A percentile compares a stretch with the other conserved stretches of the same genome.
These are phyloP conservation scores for Phytophthora macrochlamydospora DNA, from an alignment of 352 stramenopile species.

Conservation along the genomic window DNA sequence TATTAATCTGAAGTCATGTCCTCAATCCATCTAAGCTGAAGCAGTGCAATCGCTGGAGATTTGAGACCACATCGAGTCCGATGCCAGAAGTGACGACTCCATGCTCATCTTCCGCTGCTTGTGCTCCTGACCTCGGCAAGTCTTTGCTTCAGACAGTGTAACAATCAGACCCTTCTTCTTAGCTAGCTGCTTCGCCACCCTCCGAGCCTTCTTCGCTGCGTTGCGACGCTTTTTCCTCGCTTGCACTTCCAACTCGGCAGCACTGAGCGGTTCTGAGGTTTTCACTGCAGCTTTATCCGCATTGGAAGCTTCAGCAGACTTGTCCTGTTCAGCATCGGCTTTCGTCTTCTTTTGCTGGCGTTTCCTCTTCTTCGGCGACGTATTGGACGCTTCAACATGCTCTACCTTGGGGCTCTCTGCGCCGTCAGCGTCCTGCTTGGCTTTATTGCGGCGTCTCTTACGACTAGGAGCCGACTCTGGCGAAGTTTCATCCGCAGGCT, in stretches of 20 bases:
- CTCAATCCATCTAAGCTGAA: neutral
- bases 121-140: slow-evolving; percentile 13
- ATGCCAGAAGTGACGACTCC: slow-evolving; percentile 61
- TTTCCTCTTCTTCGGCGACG: slow-evolving; percentile 1
- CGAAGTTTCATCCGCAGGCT: neutral
- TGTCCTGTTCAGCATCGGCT: neutral
- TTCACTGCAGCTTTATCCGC: neutral
- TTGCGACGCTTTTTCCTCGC: slow-evolving; percentile 18
- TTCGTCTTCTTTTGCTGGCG: slow-evolving; percentile 3
- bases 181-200: neutral
- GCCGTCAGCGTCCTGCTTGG: slow-evolving; percentile 7
- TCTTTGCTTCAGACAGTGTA: slow-evolving; percentile 1
- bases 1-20: too few species aligned
- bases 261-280: too few species aligned
- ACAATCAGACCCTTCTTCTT: neutral
- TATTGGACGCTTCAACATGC: neutral
- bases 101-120: slow-evolving; percentile 68
- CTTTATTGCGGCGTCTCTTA: slow-evolving; percentile 28
- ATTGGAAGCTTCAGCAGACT: neutral
- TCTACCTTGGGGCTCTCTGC: neutral
- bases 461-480: neutral
- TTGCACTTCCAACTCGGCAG: neutral
- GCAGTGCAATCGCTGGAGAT: slow-evolving; percentile 55
- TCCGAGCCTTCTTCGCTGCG: slow-evolving; percentile 5
- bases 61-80: slow-evolving; percentile 71